A percentile compares a stretch with the other conserved stretches of the same genome.
These are phyloP conservation scores for Aspergillus nidulans DNA, from an alignment of 495 filamentous ascomycete genomes.

Conservation along the genomic window DNA sequence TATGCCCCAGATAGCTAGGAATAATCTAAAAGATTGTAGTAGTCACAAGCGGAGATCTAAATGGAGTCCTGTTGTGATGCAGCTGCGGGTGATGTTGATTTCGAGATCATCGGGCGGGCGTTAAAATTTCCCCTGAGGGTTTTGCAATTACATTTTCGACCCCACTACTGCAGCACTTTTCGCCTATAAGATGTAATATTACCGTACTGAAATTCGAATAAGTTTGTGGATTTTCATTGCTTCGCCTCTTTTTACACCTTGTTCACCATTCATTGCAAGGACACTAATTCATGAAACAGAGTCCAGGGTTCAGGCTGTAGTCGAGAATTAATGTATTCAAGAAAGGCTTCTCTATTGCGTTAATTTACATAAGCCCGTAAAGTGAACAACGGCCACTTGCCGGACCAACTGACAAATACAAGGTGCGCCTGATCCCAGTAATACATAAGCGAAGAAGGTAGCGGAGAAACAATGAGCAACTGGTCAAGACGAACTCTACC, in stretches of 20 bases:
- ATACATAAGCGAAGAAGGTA: conserved; percentile 31
- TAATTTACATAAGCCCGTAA: conserved; percentile 18
- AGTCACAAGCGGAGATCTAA: not conserved
- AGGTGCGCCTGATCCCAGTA: conserved; percentile 34
- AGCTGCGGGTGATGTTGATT: not conserved
- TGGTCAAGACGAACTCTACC: conserved; percentile 26
- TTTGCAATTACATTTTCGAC: conserved; percentile 20
- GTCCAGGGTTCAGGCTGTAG: too few species aligned
- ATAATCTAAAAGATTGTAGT: not conserved
- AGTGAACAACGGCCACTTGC: conserved; percentile 22
- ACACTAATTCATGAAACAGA: too few species aligned
- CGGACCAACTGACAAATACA: conserved; percentile 17
- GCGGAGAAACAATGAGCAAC: conserved; percentile 4
- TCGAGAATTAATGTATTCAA: too few species aligned
- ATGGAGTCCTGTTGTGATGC: not conserved
- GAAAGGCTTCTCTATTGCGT: not conserved
- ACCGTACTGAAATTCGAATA: not conserved
- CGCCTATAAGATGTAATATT: not conserved
- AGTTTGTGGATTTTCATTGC: not conserved
- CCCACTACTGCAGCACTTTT: not conserved
- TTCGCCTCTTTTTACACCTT: not conserved
- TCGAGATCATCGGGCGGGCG: not conserved
- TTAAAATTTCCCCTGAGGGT: conserved; percentile 8
- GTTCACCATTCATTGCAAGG: not conserved
- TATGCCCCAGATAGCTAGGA: not conserved